phyloP scores from a whole-genome alignment of 495 filamentous ascomycete genomes.

The Neohortaea acidophila region DNA sequence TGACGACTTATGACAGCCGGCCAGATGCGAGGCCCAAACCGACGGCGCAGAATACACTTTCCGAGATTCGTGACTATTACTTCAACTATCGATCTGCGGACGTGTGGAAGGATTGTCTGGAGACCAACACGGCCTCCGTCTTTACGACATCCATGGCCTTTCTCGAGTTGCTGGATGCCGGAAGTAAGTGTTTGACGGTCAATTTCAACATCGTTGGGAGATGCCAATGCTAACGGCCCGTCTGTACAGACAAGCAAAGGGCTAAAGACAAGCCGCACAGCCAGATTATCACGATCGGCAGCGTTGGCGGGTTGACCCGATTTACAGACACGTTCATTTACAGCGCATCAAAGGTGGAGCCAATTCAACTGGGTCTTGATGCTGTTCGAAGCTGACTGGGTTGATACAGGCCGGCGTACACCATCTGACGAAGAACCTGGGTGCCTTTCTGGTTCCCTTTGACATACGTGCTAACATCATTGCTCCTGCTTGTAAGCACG shows the following conservation, averaged over 20 bases:
- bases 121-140: constrained; percentile 15
- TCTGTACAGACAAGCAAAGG: constrained; percentile 15
- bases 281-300: constrained; percentile 26
- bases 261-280: constrained; percentile 11
- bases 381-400: background rate
- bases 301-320: constrained; percentile 18
- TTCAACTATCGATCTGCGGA: constrained; percentile 14
- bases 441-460: constrained; percentile 21
- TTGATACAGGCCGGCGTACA: constrained; percentile 21
- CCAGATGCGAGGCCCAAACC: constrained; percentile 14
- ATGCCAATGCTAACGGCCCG: background rate
- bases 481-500: constrained; percentile 17
- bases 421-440: constrained; percentile 26
- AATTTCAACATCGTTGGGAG: too few species aligned
- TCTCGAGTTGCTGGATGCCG: constrained; percentile 30
- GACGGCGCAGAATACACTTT: constrained; percentile 4
- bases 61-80: constrained; percentile 14
- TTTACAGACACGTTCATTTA: constrained; percentile 16
- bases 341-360: constrained; percentile 6
- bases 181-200: too few species aligned
- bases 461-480: constrained; percentile 21
- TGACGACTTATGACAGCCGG: constrained; percentile 12
- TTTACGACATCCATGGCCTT: constrained; percentile 27
- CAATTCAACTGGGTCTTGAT: background rate
- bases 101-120: constrained; percentile 12